A percentile compares a stretch with the other conserved stretches of the same genome.
These are phyloP conservation scores for Amaranthus hypochondriacus DNA, from an alignment of 148 eudicot genomes.

Conservation along the genomic window DNA sequence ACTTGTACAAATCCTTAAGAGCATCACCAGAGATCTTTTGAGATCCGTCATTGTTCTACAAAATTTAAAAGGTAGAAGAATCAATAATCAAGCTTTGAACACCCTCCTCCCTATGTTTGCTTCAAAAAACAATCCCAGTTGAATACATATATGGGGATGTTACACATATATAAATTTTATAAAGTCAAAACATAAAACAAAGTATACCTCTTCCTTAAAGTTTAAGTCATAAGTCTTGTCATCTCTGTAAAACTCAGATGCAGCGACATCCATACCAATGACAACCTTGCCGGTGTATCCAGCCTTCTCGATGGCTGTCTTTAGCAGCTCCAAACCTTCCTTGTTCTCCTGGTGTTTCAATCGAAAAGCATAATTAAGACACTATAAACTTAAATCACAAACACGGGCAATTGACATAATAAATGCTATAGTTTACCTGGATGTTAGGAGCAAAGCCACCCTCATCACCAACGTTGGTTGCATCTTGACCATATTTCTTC, in stretches of 20 bases:
- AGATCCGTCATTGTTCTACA: conserved; percentile 84
- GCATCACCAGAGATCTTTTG: conserved; percentile 78
- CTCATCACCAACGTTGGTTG: conserved; percentile 98
- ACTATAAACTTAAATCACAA: not conserved
- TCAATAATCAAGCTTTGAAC: not conserved
- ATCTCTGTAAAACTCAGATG: conserved; percentile 82
- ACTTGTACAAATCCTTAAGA: conserved; percentile 93
- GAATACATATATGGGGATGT: not conserved
- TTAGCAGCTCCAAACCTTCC: conserved; percentile 96
- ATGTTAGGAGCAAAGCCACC: conserved; percentile 99
- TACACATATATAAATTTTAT: not conserved
- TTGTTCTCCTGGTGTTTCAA: conserved; percentile 75
- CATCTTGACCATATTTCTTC: conserved; percentile 99
- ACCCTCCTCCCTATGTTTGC: too few relatives aligned
- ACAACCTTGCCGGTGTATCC: conserved; percentile 94
- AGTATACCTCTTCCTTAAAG: conserved; percentile 90
- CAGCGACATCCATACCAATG: conserved; percentile 99
- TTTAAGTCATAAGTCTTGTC: conserved; percentile 92
- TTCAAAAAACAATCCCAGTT: too few relatives aligned
- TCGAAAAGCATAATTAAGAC: conserved; percentile 10
- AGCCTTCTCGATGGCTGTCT: conserved; percentile 91
- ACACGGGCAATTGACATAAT: not conserved
- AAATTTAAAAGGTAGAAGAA: not conserved
- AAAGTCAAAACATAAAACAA: not conserved
- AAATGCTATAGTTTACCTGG: conserved; percentile 42